Conservation (phyloP, 768 basidiomycete species). For the Suillus fuscotomentosus region DNA sequence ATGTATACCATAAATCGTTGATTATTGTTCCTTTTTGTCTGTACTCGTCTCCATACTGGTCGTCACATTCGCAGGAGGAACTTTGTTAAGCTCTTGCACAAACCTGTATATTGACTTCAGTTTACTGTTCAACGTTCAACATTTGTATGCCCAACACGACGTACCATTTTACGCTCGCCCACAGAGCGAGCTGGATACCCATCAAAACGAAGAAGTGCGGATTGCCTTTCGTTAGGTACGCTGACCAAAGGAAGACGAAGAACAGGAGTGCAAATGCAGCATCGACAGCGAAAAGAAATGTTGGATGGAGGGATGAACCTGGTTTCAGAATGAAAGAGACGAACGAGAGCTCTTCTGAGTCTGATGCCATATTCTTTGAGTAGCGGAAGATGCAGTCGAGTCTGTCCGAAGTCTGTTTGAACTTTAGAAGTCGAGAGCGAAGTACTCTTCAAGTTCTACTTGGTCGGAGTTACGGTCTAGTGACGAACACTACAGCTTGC, state of each 20-base stretch:
- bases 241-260: constrained; percentile 55
- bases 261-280: constrained; percentile 57
- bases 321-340: constrained; percentile 63
- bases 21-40: constrained; percentile 25
- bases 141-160: constrained; percentile 16
- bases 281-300: constrained; percentile 64
- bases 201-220: constrained; percentile 67
- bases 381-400: background rate
- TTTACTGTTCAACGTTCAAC: background rate
- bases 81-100: constrained; percentile 56
- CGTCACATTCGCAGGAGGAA: constrained; percentile 19
- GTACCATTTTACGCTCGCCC: constrained; percentile 83
- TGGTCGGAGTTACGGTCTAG: too few species aligned
- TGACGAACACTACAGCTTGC: too few species aligned
- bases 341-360: constrained; percentile 28
- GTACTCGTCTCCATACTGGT: constrained; percentile 6
- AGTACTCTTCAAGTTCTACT: background rate
- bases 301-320: constrained; percentile 74
- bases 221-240: constrained; percentile 61
- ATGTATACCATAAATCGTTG: constrained; percentile 7
- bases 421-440: background rate
- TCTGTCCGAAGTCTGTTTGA: background rate
- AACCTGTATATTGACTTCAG: constrained; percentile 45
- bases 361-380: constrained; percentile 8
- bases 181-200: constrained; percentile 62